Base-by-base conservation (phyloP, 2,329 filamentous ascomycete species). In the Graphilbum sp. region DNA sequence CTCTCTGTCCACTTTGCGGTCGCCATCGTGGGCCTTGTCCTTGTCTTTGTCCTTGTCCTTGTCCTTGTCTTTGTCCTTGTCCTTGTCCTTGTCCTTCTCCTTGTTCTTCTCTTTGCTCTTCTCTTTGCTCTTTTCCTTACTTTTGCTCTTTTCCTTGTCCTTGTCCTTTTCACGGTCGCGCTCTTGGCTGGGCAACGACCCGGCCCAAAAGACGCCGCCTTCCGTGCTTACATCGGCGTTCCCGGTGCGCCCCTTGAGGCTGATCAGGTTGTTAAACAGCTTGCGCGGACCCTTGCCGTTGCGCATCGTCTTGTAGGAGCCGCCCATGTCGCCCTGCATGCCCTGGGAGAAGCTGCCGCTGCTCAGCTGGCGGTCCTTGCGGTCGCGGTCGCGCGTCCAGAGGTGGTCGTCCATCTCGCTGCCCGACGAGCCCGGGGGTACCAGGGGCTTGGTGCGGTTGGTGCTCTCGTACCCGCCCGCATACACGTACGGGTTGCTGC, bases 401-500 rank as follows among this genome's bases (percentile, higher is more conserved):
- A 41, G 35, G n/a, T 44, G 10, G 27, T 29, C 47, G 10, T 62
- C 61, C 29, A 51, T 41, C 12, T 71, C 68, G 45, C 66, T 70
- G 13, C 65, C 66, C 2, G 68, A 67, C 13, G 66, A 70, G 1
- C 65, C 64, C 0, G 67, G 65, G 4, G 64, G 55, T 0, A 41
- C 33, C 15, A 42, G 24, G 1, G 35, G 31, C 2, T n/a, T 32
- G 19, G 25, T 32, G 16, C 40, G 30, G 29, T 19, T 10, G 9
- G 10, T 15, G 23, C 24, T 20, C 6, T 11, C 21, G 24, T 25
- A 8, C 12, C 23, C 21, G 16, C 21, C 13, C 8, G 13, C 27
- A 12, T 12, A 13, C 6, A 29, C 13, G 27, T 15, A 10, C 13
- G 7, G 4, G 7, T 5, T 21, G 7, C 5, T 34, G 20, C 29